phyloP scores from a whole-genome alignment of 495 filamentous ascomycete species.

The Elaphomyces granulatus region DNA sequence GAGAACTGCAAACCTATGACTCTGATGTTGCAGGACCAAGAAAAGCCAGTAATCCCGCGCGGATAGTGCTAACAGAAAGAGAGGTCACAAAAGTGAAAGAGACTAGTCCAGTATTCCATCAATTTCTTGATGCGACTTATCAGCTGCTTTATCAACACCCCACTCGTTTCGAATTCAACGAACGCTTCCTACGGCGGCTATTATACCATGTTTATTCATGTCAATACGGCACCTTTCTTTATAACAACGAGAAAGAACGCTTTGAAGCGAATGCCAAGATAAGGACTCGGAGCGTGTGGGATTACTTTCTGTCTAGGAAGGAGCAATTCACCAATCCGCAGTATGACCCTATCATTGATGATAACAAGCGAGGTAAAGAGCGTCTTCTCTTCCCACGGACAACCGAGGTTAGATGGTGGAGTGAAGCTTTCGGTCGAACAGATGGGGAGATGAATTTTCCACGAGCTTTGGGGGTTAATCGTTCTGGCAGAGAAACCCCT shows the following conservation, averaged over 20 bases:
- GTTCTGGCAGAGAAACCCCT: conserved; percentile 10
- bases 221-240: conserved; percentile 94
- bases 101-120: conserved; percentile 93
- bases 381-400: conserved; percentile 66
- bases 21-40: conserved; percentile 28
- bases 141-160: conserved; percentile 82
- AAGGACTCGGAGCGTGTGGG: conserved; percentile 83
- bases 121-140: conserved; percentile 92
- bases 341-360: conserved; percentile 67
- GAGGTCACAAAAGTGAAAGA: conserved; percentile 59
- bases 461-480: conserved; percentile 8
- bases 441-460: conserved; percentile 88
- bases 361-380: conserved; percentile 61
- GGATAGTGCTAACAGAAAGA: conserved; percentile 32
- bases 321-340: conserved; percentile 67
- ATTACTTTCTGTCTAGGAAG: conserved; percentile 72
- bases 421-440: conserved; percentile 67
- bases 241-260: conserved; percentile 86
- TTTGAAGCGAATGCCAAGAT: conserved; percentile 54
- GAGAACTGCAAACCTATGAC: conserved; percentile 45
- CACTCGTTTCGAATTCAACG: conserved; percentile 91
- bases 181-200: conserved; percentile 78
- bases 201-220: conserved; percentile 93
- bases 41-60: conserved; percentile 28
- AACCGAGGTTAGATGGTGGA: conserved; percentile 75